Evolutionary conservation across 257 asterid genomes (phyloP).

Genomic region (Solanum habrochaites): DNA sequence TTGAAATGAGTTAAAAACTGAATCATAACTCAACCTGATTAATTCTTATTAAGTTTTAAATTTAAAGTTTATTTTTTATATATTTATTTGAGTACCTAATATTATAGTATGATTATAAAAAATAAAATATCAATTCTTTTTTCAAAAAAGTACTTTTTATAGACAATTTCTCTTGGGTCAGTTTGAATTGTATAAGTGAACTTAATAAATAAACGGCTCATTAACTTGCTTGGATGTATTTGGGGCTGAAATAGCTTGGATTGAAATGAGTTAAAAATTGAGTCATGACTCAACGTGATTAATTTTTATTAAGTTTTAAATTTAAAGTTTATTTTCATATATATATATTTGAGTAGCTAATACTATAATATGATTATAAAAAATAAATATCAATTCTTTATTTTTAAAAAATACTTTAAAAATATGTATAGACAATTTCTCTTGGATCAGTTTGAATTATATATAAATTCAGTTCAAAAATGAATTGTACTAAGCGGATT

Average conservation of each 20-base stretch:
- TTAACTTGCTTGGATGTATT: neutral
- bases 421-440: neutral
- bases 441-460: neutral
- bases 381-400: no score
- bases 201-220: neutral
- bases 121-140: neutral
- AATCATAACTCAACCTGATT: neutral
- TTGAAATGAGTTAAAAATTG: neutral
- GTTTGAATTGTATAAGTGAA: neutral
- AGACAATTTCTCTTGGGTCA: neutral
- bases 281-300: no score
- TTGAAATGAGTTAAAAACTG: neutral
- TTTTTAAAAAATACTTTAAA: no score
- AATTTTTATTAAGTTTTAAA: neutral
- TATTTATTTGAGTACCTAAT: neutral
- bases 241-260: neutral
- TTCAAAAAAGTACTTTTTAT: neutral
- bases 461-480: neutral
- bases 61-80: neutral
- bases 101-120: neutral
- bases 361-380: no score
- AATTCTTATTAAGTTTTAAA: neutral
- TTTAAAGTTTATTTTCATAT: neutral
- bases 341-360: neutral
- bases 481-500: neutral